These are phyloP conservation scores for Simmondsia chinensis DNA, from an alignment of 148 eudicot species.

Conservation along the genomic window DNA sequence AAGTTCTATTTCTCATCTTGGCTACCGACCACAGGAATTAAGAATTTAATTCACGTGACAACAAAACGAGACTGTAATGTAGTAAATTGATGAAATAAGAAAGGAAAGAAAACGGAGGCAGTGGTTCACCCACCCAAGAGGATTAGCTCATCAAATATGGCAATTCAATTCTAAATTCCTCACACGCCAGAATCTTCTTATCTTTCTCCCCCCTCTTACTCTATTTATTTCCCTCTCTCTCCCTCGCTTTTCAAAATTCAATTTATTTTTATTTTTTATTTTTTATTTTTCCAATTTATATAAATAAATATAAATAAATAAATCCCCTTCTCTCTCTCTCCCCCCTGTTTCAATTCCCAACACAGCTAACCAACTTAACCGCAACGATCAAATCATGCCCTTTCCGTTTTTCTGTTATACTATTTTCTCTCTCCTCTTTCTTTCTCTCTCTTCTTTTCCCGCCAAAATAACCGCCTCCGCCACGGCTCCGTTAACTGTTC, in stretches of 20 bases:
- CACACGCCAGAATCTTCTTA: constrained; percentile 45
- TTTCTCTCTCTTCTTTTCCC: constrained; percentile 23
- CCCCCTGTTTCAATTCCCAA: neutral
- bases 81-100: neutral
- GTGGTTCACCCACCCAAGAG: constrained; percentile 41
- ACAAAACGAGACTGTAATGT: too few species aligned
- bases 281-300: neutral
- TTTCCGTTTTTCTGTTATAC: constrained; percentile 16
- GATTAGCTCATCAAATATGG: constrained; percentile 15
- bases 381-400: too few species aligned
- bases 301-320: neutral
- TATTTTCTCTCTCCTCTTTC: constrained; percentile 1
- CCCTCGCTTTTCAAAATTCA: neutral
- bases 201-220: constrained; percentile 21
- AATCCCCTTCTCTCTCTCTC: neutral
- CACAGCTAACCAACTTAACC: too few species aligned
- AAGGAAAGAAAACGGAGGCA: neutral
- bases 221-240: constrained; percentile 9
- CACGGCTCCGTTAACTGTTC: constrained; percentile 8
- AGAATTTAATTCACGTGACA: too few species aligned
- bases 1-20: too few species aligned
- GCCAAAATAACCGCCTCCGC: constrained; percentile 24
- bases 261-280: too few species aligned
- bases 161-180: constrained; percentile 18
- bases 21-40: too few species aligned